These are phyloP conservation scores for Ceratobasidium sp. DNA, from an alignment of 1,284 basidiomycete genomes.

Conservation along the genomic window DNA sequence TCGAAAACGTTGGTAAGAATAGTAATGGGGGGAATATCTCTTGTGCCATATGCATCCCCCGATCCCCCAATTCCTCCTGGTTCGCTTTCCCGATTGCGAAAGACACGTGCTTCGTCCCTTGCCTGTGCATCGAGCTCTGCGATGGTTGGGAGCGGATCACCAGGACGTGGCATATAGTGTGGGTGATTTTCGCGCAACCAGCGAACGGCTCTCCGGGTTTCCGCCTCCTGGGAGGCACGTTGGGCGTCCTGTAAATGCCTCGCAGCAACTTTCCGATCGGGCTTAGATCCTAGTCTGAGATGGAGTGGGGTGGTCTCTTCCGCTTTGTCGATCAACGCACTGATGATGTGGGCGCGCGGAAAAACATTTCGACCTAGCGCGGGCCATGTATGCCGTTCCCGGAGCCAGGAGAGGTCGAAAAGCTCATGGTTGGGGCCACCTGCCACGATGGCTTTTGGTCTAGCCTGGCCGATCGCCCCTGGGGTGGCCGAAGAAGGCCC, in stretches of 20 bases:
- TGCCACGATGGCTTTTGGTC: slow-evolving; percentile 1
- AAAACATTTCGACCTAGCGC: slow-evolving; percentile 35
- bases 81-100: background rate
- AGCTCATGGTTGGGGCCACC: slow-evolving; percentile 1
- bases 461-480: background rate
- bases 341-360: slow-evolving; percentile 24
- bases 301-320: slow-evolving; percentile 28
- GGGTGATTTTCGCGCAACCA: slow-evolving; percentile 23
- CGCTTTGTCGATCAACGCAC: slow-evolving; percentile 25
- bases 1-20: slow-evolving; percentile 13
- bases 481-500: background rate
- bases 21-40: slow-evolving; percentile 5
- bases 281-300: slow-evolving; percentile 33
- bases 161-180: slow-evolving; percentile 25
- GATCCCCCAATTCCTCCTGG: background rate
- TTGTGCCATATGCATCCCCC: background rate
- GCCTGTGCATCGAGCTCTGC: slow-evolving; percentile 14
- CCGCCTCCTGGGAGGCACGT: slow-evolving; percentile 25
- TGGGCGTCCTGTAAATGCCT: slow-evolving; percentile 36
- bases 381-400: slow-evolving; percentile 27
- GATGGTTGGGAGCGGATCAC: slow-evolving; percentile 14
- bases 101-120: background rate
- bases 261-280: slow-evolving; percentile 13
- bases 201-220: slow-evolving; percentile 13
- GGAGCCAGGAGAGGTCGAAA: slow-evolving; percentile 37